Conservation (phyloP, 305 asterid genomes). For the Fraxinus dipetala region DNA sequence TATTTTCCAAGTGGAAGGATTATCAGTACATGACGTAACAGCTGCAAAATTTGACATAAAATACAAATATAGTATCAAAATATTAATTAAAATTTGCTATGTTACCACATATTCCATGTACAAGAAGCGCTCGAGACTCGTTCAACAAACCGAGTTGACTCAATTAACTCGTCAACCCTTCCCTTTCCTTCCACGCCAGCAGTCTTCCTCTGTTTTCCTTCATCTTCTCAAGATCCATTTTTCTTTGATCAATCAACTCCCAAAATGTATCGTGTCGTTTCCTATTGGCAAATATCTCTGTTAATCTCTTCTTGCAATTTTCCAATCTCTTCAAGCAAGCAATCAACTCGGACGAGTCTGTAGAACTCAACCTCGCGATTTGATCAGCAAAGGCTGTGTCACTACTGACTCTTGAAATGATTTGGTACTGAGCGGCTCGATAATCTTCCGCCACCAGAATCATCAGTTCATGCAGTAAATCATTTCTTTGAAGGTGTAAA, state of each 20-base stretch:
- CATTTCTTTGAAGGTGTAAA: conserved; percentile 22
- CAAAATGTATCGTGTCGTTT: conserved; percentile 27
- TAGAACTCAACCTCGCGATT: conserved; percentile 18
- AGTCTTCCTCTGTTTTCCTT: conserved; percentile 10
- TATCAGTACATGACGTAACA: too few species aligned
- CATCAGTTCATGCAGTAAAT: conserved; percentile 33
- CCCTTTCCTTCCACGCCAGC: neutral
- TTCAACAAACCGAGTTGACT: conserved; percentile 17
- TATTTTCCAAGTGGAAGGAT: too few species aligned
- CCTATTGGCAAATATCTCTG: conserved; percentile 23
- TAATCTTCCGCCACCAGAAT: conserved; percentile 36
- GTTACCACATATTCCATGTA: too few species aligned
- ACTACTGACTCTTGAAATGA: conserved; percentile 23
- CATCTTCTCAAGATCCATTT: conserved; percentile 19
- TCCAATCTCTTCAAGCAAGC: conserved; percentile 24
- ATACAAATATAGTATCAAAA: too few species aligned
- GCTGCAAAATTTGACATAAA: too few species aligned
- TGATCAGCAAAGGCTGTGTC: conserved; percentile 6
- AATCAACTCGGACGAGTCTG: conserved; percentile 31
- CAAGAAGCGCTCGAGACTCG: neutral
- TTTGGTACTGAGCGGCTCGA: conserved; percentile 31
- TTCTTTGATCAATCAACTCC: conserved; percentile 26
- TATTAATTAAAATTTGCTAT: too few species aligned
- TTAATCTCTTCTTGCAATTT: conserved; percentile 21
- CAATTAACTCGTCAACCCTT: neutral